Conservation (phyloP, 2,329 filamentous ascomycete species). For the Aurifilum marmelostoma region DNA sequence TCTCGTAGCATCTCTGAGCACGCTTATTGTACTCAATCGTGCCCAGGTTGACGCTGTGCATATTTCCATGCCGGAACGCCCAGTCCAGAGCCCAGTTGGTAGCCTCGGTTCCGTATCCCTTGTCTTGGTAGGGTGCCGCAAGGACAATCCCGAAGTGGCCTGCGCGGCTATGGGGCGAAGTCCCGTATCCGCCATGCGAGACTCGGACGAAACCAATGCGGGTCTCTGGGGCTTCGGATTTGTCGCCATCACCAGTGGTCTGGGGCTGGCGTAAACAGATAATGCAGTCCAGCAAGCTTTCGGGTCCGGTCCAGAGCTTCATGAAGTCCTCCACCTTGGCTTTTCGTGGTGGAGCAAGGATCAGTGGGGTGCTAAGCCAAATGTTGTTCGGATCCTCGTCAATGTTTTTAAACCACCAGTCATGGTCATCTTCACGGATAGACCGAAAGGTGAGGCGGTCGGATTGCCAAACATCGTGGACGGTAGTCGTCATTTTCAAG, state of each 20-base stretch:
- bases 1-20: slow-evolving; percentile 43
- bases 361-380: slow-evolving; percentile 17
- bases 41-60: slow-evolving; percentile 43
- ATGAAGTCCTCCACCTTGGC: slow-evolving; percentile 26
- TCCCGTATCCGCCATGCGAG: not conserved
- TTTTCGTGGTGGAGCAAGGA: slow-evolving; percentile 28
- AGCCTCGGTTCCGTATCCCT: slow-evolving; percentile 46
- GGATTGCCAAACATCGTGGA: slow-evolving; percentile 32
- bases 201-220: slow-evolving; percentile 30
- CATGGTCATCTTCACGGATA: slow-evolving; percentile 26
- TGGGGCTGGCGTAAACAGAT: slow-evolving; percentile 31
- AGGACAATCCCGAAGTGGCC: slow-evolving; percentile 35
- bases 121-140: slow-evolving; percentile 38
- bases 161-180: slow-evolving; percentile 27
- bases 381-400: slow-evolving; percentile 31
- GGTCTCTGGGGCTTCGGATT: slow-evolving; percentile 12
- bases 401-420: slow-evolving; percentile 27
- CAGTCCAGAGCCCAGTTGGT: slow-evolving; percentile 44
- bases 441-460: slow-evolving; percentile 35
- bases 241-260: slow-evolving; percentile 10
- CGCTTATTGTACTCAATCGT: slow-evolving; percentile 44
- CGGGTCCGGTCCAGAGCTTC: slow-evolving; percentile 18
- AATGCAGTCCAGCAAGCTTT: slow-evolving; percentile 30
- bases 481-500: slow-evolving; percentile 7
- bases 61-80: slow-evolving; percentile 42